phyloP scores from a whole-genome alignment of 352 stramenopile genomes.

The Phytophthora tubulina region DNA sequence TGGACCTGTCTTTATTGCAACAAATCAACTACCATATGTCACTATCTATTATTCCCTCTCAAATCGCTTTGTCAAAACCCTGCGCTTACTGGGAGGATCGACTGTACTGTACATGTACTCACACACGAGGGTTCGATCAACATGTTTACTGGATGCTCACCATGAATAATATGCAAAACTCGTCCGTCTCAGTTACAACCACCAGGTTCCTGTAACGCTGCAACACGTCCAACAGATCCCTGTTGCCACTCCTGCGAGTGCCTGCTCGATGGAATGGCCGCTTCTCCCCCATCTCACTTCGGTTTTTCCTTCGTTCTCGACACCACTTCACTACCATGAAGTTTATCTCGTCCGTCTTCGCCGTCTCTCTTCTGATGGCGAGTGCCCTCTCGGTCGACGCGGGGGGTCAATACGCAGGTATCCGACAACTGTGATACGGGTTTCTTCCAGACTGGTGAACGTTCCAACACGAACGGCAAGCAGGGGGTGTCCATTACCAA shows the following conservation, averaged over 20 bases:
- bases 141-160: too few species aligned
- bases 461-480: slow-evolving; percentile 6
- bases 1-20: too few species aligned
- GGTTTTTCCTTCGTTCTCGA: neutral
- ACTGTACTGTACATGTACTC: too few species aligned
- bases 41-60: too few species aligned
- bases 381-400: slow-evolving; percentile 9
- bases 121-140: too few species aligned
- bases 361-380: slow-evolving; percentile 10
- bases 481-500: slow-evolving; percentile 7
- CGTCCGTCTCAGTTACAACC: too few species aligned
- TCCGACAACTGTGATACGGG: slow-evolving; percentile 18
- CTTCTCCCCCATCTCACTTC: neutral
- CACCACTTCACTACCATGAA: slow-evolving; percentile 13
- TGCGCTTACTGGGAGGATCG: too few species aligned
- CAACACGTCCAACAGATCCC: neutral
- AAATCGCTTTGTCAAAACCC: too few species aligned
- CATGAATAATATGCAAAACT: too few species aligned
- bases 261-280: neutral
- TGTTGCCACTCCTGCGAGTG: neutral
- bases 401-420: neutral
- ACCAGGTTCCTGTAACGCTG: neutral
- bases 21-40: too few species aligned
- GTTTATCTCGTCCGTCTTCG: slow-evolving; percentile 19
- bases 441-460: slow-evolving; percentile 1